Evolutionary conservation across 2,329 filamentous ascomycete genomes (phyloP).

Genomic region (Cladosporium oxysporum): DNA sequence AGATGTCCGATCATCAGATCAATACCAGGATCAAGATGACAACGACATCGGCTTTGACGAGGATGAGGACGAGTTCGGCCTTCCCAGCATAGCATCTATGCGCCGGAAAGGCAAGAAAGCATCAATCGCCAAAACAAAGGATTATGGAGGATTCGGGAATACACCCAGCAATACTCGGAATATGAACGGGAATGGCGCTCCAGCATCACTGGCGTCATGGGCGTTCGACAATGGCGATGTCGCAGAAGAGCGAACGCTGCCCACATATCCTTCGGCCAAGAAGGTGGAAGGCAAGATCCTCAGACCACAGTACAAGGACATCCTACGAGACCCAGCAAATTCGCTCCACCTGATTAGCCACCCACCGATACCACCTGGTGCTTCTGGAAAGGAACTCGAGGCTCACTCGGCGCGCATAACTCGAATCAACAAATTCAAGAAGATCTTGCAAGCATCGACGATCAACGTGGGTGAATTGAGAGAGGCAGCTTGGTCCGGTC

Average conservation of each 20-base stretch:
- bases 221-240: slow-evolving; percentile 91
- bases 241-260: slow-evolving; percentile 76
- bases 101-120: slow-evolving; percentile 65
- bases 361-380: slow-evolving; percentile 70
- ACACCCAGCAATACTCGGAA: slow-evolving; percentile 21
- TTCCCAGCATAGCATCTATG: slow-evolving; percentile 91
- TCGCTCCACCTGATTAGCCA: slow-evolving; percentile 93
- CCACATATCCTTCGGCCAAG: slow-evolving; percentile 83
- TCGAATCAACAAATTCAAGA: slow-evolving; percentile 98
- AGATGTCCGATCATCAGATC: slow-evolving; percentile 69
- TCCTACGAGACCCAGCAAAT: slow-evolving; percentile 82
- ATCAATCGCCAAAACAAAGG: slow-evolving; percentile 46
- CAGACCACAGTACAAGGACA: slow-evolving; percentile 96
- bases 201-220: slow-evolving; percentile 35
- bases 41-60: slow-evolving; percentile 79
- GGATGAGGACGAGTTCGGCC: slow-evolving; percentile 91
- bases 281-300: slow-evolving; percentile 94
- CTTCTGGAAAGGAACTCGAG: slow-evolving; percentile 80
- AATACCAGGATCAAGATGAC: slow-evolving; percentile 64
- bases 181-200: slow-evolving; percentile 25
- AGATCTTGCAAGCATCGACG: slow-evolving; percentile 86
- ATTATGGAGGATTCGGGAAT: slow-evolving; percentile 40
- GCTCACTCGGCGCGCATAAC: slow-evolving; percentile 83
- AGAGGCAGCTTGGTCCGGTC: slow-evolving; percentile 86
- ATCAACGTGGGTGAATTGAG: slow-evolving; percentile 84